Percentiles rank a stretch among this genome's conserved stretches.
These are phyloP conservation scores for Phascolomyces articulosus DNA, from an alignment of 371 early-diverging fungal genomes.

Conservation along the genomic window DNA sequence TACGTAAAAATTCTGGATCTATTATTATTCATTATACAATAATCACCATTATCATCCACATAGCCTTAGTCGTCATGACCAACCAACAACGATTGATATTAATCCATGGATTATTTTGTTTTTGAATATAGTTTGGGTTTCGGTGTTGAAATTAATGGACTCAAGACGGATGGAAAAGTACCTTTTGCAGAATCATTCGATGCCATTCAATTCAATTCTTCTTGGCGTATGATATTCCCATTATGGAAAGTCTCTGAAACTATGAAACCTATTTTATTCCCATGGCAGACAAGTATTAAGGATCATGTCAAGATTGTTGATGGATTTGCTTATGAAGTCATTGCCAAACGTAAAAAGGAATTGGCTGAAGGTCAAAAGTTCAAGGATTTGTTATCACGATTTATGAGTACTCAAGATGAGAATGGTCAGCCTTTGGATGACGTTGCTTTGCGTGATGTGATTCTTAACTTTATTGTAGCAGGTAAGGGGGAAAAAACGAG, in stretches of 20 bases:
- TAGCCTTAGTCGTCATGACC: too few species aligned
- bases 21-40: too few species aligned
- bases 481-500: too few species aligned
- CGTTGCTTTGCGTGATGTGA: slow-evolving; percentile 63
- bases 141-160: slow-evolving; percentile 48
- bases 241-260: slow-evolving; percentile 53
- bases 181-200: slow-evolving; percentile 60
- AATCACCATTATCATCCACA: too few species aligned
- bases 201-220: slow-evolving; percentile 40
- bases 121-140: slow-evolving; percentile 40
- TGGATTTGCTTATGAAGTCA: slow-evolving; percentile 50
- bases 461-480: slow-evolving; percentile 74
- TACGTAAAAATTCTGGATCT: slow-evolving; percentile 19
- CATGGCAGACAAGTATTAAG: slow-evolving; percentile 42
- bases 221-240: slow-evolving; percentile 53
- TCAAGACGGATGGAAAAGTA: slow-evolving; percentile 28
- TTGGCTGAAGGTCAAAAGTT: slow-evolving; percentile 44
- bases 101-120: slow-evolving; percentile 6
- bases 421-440: slow-evolving; percentile 54
- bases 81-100: too few species aligned
- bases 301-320: slow-evolving; percentile 51
- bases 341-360: slow-evolving; percentile 42
- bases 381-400: slow-evolving; percentile 62
- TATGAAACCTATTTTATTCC: slow-evolving; percentile 19
- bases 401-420: slow-evolving; percentile 60